phyloP scores from a whole-genome alignment of 345 rosid species.

The Lumnitzera littorea region DNA sequence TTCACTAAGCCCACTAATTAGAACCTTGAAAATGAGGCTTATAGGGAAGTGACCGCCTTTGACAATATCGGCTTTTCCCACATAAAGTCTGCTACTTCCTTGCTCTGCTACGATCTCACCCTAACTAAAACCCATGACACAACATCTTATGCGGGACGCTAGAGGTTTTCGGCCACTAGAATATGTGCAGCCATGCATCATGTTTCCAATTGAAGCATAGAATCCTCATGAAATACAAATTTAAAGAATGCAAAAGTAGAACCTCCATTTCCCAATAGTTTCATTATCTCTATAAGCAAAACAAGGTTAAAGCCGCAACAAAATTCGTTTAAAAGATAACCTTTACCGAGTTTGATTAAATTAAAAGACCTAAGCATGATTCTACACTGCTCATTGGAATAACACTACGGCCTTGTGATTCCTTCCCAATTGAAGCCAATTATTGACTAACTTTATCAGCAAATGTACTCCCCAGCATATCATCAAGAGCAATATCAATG shows the following conservation, averaged over 20 bases:
- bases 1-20: too few species aligned
- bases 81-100: conserved; percentile 48
- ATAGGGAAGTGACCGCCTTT: too few species aligned
- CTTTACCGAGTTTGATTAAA: conserved; percentile 31
- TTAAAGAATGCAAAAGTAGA: conserved; percentile 61
- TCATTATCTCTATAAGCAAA: conserved; percentile 36
- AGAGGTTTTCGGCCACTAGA: conserved; percentile 32
- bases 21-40: too few species aligned
- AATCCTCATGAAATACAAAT: conserved; percentile 33
- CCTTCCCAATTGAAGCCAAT: too few species aligned
- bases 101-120: conserved; percentile 36
- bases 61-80: conserved; percentile 54
- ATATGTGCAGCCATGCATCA: conserved; percentile 47
- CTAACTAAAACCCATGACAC: conserved; percentile 46
- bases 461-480: too few species aligned
- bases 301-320: conserved; percentile 33
- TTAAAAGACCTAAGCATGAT: conserved; percentile 38
- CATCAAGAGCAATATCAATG: too few species aligned
- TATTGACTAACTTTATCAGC: too few species aligned
- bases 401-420: too few species aligned
- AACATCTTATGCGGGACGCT: conserved; percentile 55
- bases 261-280: conserved; percentile 30
- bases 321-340: conserved; percentile 23
- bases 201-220: conserved; percentile 25
- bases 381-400: conserved; percentile 48